Base-by-base conservation (phyloP, 2,329 filamentous ascomycete species). In the Monosporascus cannonballus region DNA sequence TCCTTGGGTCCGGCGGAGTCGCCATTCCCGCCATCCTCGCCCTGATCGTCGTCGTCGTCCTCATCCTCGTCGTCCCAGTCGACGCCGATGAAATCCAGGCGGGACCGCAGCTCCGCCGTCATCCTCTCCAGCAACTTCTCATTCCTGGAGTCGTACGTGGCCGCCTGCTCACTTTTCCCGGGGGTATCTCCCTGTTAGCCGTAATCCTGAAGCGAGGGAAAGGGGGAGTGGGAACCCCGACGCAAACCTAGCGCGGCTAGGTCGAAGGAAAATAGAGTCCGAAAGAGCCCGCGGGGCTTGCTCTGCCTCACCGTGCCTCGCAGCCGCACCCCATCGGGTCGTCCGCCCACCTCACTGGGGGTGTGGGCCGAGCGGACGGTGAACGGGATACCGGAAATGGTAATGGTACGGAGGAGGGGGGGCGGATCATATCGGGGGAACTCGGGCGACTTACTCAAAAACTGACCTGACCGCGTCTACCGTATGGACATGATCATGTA, bases 21-120 rank as follows among this genome's bases (percentile, higher is more conserved):
- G 18, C n/a, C 39, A 5, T n/a, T n/a, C 20, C 9, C 39, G 9
- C 9, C 18, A 3, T 22, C 2, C 20, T 22, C 20, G 38, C 38
- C 59, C 9, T 65, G 63, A 8, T 62, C 59, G 5, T 65, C 71
- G 2, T 69, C 64, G 1, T 67, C 65, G 15, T 66, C 64, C 8
- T 70, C 66, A 8, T 68, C 68, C 4, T 73, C 74, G 18, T 68
- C 67, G 45, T 69, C 67, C 71, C 82, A 84, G 51, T 79, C 74
- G 24, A 81, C 77, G 42, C 82, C 84, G 53, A 89, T 79, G 73
- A 87, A 88, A 50, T 77, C 73, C 6, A 79, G 73, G 34, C 76
- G 75, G 4, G 67, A 67, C 55, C 75, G 73, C 15, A 88, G 73
- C 58, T 80, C 74, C 7, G 75, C 67, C 22, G 79, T 75, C n/a